Conservation (phyloP, 208 protist genomes). For the Trypanosoma cruzi region DNA sequence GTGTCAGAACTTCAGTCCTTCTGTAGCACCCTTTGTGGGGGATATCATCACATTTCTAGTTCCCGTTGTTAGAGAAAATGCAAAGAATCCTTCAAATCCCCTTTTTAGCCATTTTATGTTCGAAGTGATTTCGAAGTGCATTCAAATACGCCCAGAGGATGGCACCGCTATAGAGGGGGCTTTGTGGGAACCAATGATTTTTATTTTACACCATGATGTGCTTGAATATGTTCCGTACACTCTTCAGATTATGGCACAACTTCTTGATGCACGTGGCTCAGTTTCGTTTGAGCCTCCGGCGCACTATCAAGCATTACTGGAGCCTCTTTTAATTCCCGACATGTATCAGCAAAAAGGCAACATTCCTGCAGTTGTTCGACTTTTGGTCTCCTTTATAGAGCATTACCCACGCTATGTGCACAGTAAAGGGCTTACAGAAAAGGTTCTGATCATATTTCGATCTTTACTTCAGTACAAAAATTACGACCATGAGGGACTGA, state of each 20-base stretch:
- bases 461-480: constrained; percentile 79
- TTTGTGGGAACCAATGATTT: constrained; percentile 86
- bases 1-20: constrained; percentile 45
- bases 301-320: constrained; percentile 58
- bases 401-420: constrained; percentile 76
- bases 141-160: constrained; percentile 61
- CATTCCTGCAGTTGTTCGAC: constrained; percentile 81
- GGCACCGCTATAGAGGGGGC: constrained; percentile 70
- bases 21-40: constrained; percentile 54
- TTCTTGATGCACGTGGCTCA: constrained; percentile 84
- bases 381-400: constrained; percentile 80
- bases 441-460: constrained; percentile 61
- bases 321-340: constrained; percentile 60
- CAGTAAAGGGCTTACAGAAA: constrained; percentile 50
- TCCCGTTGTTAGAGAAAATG: constrained; percentile 51
- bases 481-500: constrained; percentile 92
- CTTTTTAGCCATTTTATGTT: constrained; percentile 97
- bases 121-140: constrained; percentile 93
- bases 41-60: constrained; percentile 61
- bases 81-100: constrained; percentile 94
- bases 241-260: constrained; percentile 95
- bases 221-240: constrained; percentile 96
- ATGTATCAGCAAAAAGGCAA: constrained; percentile 72
- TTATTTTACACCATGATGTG: constrained; percentile 92
- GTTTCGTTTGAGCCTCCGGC: constrained; percentile 37